A percentile compares a stretch with the other conserved stretches of the same genome.
Evolutionary conservation across 2,329 filamentous ascomycete genomes (phyloP).

Genomic region (Uncinocarpus reesii): DNA sequence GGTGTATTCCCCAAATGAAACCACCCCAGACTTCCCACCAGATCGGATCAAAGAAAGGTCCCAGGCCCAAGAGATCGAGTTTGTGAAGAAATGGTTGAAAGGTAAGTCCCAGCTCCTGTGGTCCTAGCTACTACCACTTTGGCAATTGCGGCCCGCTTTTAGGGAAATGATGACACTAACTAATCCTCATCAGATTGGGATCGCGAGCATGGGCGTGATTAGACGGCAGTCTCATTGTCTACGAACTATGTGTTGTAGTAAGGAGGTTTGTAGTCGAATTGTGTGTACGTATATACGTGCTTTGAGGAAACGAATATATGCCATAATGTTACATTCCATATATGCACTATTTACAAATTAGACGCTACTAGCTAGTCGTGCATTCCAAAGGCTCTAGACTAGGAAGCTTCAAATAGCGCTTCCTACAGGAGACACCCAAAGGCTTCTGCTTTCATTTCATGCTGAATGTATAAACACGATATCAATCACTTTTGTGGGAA

Average conservation of each 20-base stretch:
- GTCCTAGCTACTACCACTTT: too few relatives aligned
- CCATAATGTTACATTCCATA: background rate
- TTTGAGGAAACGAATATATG: background rate
- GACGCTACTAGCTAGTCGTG: too few relatives aligned
- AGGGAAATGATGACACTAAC: background rate
- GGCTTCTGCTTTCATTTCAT: background rate
- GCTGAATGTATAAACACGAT: background rate
- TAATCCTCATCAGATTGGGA: slow-evolving; percentile 1
- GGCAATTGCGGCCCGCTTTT: background rate
- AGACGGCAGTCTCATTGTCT: too few relatives aligned
- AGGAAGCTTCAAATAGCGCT: background rate
- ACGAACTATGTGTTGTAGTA: background rate
- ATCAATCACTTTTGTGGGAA: background rate
- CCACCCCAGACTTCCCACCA: slow-evolving; percentile 40
- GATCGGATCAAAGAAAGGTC: slow-evolving; percentile 36
- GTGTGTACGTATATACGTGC: background rate
- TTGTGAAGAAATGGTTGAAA: slow-evolving; percentile 43
- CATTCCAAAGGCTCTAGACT: too few relatives aligned
- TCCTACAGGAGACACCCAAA: background rate
- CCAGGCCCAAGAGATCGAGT: slow-evolving; percentile 38
- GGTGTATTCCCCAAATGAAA: slow-evolving; percentile 44
- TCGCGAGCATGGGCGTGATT: slow-evolving; percentile 1
- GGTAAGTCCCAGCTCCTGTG: slow-evolving; percentile 20
- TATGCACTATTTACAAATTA: too few relatives aligned
- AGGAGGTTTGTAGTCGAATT: background rate